Percentiles rank a stretch among this genome's conserved stretches.
These are phyloP conservation scores for Marsdenia floribunda DNA, from an alignment of 257 asterid genomes.

Conservation along the genomic window DNA sequence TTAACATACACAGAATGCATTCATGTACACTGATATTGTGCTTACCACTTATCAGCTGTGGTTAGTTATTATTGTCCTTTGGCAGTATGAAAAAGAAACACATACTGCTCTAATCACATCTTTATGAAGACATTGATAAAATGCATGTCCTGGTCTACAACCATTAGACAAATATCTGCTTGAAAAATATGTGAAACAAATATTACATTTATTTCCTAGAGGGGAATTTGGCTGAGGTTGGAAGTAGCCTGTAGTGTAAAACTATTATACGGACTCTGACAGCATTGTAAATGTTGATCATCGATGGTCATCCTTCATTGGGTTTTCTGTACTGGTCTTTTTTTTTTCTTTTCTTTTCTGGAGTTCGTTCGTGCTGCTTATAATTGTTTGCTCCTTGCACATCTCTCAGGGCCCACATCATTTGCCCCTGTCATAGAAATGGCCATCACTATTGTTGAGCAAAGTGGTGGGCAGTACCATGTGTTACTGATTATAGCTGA, in stretches of 20 bases:
- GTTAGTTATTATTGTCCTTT: no score
- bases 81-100: neutral
- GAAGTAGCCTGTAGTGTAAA: no score
- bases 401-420: constrained; percentile 77
- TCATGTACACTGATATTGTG: neutral
- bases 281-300: neutral
- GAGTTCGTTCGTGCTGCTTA: constrained; percentile 3
- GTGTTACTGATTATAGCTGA: constrained; percentile 83
- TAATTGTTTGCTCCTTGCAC: constrained; percentile 2
- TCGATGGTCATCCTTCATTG: neutral
- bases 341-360: neutral
- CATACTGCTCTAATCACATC: neutral
- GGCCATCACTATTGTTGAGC: constrained; percentile 86
- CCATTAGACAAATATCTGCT: neutral
- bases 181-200: neutral
- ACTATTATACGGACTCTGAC: neutral
- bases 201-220: neutral
- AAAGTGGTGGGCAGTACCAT: constrained; percentile 91
- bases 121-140: neutral
- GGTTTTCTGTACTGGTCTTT: neutral
- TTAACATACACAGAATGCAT: neutral
- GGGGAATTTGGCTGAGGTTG: no score
- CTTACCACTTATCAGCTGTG: neutral
- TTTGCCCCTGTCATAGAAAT: constrained; percentile 84
- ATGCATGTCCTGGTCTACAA: neutral